Evolutionary conservation across 23 red algal genomes (phyloP), one percentile per base, ranked within the genome.

Genomic region (Gracilaria domingensis): DNA sequence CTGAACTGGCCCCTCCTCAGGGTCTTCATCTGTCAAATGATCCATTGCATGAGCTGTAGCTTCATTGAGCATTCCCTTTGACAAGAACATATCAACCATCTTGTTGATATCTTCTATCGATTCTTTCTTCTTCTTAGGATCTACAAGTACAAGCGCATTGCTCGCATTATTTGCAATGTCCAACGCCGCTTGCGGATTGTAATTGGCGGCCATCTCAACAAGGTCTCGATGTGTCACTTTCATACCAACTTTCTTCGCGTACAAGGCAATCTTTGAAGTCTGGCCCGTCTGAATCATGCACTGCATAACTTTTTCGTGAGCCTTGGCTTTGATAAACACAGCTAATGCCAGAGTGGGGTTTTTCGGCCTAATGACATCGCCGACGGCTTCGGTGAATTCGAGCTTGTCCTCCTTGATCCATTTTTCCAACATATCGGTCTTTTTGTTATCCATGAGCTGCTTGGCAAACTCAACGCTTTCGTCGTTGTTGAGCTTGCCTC

Each of bases 321-420:
- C 84, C 14, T 77, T 94, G 4, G 90, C 89, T 72, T 96, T 96
- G 67, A 99, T 85, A 66, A 78, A 99, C 23, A 99, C 82, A 16
- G 91, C 94, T 33, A 96, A 81, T 20, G 97, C 97, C 1, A 99
- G 42, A 30, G 66, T 66, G 9, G 88, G 87, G 18, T 75, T 85
- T 28, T 75, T 47, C 24, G 81, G 81, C 28, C 57, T 57, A 8
- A 99, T 73, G 24, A 92, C 36, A 59, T 99, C 97, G 12, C 97
- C 97, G 35, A 99, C 59, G 57, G 84, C 80, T 50, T 99, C 94
- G 14, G 88, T 77, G 72, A 88, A 99, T 8, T 78, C 88, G 13
- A 99, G 61, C 45, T 93, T 93, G 28, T 96, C 94, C 85, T 99
- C 94, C 51, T 88, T 94, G 35, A 99, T 95, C 97, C 97, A 99